Base-by-base conservation (phyloP, 495 filamentous ascomycete species). In the Podospora pseudoanserina region DNA sequence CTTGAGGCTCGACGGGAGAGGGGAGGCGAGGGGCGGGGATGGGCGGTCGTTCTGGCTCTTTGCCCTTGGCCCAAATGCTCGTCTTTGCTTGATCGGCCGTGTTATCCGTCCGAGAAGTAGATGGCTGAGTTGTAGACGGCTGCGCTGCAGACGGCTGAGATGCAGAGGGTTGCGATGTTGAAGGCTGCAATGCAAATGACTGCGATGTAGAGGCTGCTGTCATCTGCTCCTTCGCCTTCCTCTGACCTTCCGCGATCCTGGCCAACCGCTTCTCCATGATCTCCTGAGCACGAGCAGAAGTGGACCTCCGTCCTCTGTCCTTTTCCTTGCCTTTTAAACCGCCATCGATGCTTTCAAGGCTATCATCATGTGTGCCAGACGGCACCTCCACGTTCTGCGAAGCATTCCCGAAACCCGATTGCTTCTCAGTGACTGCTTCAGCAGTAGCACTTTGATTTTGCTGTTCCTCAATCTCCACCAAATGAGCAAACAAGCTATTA, bases 341-440 rank as follows among this genome's bases (percentile, higher is more conserved):
- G 16, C 13, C 59, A 30, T 27, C 23, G 4, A 4, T 30, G 4
- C 23, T 26, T 23, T 23, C 56, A 18, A 13, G 26, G 5, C 3
- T 26, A 61, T 26, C 23, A 59, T 56, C 68, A 54, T 16, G 70
- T 60, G 49, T 70, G 5, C 75, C 76, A 20, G 75, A 75, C 57
- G 68, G 75, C 19, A 73, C 20, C 63, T 74, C 71, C 6, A 65
- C 67, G 19, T 68, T 71, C 34, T 63, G 70, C 59, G 72, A 67
- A 23, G 72, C 66, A 62, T 64, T 69, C 4, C 71, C 64, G 34
- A 73, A 70, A 11, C 70, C 68, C 15, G 72, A 70, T 4, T 74
- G 66, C 67, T 75, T 78, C 56, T 77, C 74, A 5, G 77, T 70
- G 3, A 80, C 63, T 0, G 75, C 71, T 1, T 75, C 70, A 59